Percentiles rank a stretch among this genome's conserved stretches.
These are phyloP conservation scores for Eimeria maxima DNA, from an alignment of 169 alveolate species.

Conservation along the genomic window DNA sequence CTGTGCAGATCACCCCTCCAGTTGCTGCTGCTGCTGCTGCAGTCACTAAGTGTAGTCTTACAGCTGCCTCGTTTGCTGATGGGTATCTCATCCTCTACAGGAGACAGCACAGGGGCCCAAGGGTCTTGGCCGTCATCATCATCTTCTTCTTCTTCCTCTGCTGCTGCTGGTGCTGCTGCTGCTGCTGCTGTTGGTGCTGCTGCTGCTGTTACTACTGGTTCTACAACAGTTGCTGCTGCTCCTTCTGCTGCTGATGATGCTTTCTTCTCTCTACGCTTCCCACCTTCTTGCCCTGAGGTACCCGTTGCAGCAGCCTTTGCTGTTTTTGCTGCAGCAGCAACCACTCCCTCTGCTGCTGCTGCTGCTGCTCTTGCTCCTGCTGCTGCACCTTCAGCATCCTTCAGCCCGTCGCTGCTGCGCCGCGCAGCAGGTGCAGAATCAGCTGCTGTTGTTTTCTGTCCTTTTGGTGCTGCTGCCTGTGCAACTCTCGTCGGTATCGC, in stretches of 20 bases:
- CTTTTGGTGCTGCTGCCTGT: not conserved
- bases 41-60: not conserved
- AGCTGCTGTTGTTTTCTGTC: conserved; percentile 26
- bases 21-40: conserved; percentile 58
- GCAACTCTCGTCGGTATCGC: not conserved
- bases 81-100: not conserved
- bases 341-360: not conserved
- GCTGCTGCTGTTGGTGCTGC: not conserved
- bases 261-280: not conserved
- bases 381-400: not conserved
- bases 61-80: not conserved
- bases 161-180: conserved; percentile 47
- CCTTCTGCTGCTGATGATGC: conserved; percentile 38
- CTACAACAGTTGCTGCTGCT: conserved; percentile 28
- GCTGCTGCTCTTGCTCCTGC: conserved; percentile 14
- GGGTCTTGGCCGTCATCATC: conserved; percentile 37
- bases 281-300: not conserved
- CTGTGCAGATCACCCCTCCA: not conserved
- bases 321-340: conserved; percentile 14
- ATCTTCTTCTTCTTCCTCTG: conserved; percentile 35
- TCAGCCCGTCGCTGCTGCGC: not conserved
- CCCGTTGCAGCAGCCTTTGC: not conserved
- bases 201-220: conserved; percentile 4
- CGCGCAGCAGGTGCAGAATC: not conserved
- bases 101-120: conserved; percentile 33